These are phyloP conservation scores for Corynascus novoguineensis DNA, from an alignment of 495 filamentous ascomycete genomes.

Conservation along the genomic window DNA sequence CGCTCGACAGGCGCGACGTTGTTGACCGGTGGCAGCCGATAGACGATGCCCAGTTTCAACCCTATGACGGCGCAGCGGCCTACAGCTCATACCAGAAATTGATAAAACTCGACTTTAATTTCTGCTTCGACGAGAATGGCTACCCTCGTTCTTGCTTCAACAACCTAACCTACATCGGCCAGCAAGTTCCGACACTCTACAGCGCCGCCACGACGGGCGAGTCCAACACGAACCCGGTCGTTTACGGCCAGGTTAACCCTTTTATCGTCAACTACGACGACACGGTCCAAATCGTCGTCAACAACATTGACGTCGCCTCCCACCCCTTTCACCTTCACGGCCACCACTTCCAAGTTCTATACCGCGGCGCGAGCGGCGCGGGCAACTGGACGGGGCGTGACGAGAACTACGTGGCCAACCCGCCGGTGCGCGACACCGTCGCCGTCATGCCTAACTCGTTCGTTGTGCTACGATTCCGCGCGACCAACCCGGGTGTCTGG, in stretches of 20 bases:
- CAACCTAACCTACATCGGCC: slow-evolving; percentile 62
- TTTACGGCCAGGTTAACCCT: slow-evolving; percentile 74
- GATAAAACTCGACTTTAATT: slow-evolving; percentile 54
- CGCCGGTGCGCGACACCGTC: slow-evolving; percentile 51
- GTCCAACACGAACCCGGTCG: slow-evolving; percentile 51
- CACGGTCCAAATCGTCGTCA: slow-evolving; percentile 72
- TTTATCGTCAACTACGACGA: slow-evolving; percentile 59
- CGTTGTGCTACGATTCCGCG: slow-evolving; percentile 53
- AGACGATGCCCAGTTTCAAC: slow-evolving; percentile 59
- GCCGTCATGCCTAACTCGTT: slow-evolving; percentile 49
- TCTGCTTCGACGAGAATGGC: slow-evolving; percentile 56
- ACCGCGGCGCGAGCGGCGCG: slow-evolving; percentile 39
- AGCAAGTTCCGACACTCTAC: slow-evolving; percentile 76
- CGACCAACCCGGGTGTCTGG: slow-evolving; percentile 71
- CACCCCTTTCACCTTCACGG: slow-evolving; percentile 59
- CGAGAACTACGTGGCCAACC: slow-evolving; percentile 40
- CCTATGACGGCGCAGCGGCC: slow-evolving; percentile 48
- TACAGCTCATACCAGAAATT: slow-evolving; percentile 46
- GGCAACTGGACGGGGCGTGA: slow-evolving; percentile 40
- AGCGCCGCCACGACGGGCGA: slow-evolving; percentile 60
- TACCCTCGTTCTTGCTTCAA: slow-evolving; percentile 74
- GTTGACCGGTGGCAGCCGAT: slow-evolving; percentile 53
- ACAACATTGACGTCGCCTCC: slow-evolving; percentile 64
- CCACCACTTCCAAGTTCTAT: slow-evolving; percentile 71
- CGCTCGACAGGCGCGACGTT: slow-evolving; percentile 42